Base-by-base conservation (phyloP, 768 basidiomycete species). In the Termitomyces sp. region DNA sequence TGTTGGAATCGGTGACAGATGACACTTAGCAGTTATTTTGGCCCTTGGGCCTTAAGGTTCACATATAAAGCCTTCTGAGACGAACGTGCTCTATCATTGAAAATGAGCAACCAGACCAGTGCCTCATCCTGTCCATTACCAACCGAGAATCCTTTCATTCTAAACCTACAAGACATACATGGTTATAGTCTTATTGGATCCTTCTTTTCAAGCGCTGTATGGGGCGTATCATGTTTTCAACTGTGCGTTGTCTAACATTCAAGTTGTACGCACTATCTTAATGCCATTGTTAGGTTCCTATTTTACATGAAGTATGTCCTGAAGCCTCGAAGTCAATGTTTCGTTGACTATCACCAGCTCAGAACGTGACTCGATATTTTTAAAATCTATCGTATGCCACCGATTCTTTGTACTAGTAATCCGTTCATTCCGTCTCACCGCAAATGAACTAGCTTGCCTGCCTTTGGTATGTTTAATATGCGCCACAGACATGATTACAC, bases 291-390 rank as follows among this genome's bases (percentile, higher is more conserved):
- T 26, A 55, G 54, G 33, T 48, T 55, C 22, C 18, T 55, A 34
- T 55, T 22, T 5, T 55, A 55, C 37, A 47, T 55, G 15, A 55
- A 47, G 54, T n/a, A n/a, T n/a, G n/a, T n/a, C n/a, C n/a, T n/a
- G n/a, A n/a, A n/a, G n/a, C n/a, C n/a, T n/a, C n/a, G 47, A 22
- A 6, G 54, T 34, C 9, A 16, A 24, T 31, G 15, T 36, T 47
- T 16, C 26, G 10, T 31, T 46, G 45, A 33, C 18, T 2, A 44
- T 33, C 6, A 36, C 46, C 15, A 55, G 54, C 7, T 55, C 44
- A 4, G 54, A 55, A 20, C 7, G 1, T n/a, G 54, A 55, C 28
- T 15, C 54, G 12, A 5, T 26, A 33, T 45, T 47, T 13, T 18
- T 55, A 10, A 55, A 48, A 28, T 20, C 9, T 55, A 7, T 55